phyloP scores from a whole-genome alignment of 2,329 filamentous ascomycete genomes.

The Mycosphaerelloides madeirae region DNA sequence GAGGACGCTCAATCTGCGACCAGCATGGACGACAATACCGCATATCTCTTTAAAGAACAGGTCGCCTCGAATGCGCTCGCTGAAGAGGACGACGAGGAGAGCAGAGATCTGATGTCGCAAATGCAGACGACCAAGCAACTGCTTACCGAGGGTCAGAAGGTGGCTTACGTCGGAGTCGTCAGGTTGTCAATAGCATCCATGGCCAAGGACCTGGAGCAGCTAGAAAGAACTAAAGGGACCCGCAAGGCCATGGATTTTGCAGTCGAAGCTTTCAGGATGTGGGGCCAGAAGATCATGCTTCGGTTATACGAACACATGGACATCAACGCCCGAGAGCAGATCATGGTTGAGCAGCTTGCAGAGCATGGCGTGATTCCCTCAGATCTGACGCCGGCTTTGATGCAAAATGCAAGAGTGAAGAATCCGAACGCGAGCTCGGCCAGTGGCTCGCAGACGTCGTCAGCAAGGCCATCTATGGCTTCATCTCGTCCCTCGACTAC shows the following conservation, averaged over 20 bases:
- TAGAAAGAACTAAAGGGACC: conserved; percentile 59
- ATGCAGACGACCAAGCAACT: conserved; percentile 95
- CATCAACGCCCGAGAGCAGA: conserved; percentile 80
- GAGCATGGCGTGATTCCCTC: conserved; percentile 82
- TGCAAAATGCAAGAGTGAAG: conserved; percentile 86
- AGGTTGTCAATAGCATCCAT: conserved; percentile 76
- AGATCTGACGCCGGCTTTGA: conserved; percentile 79
- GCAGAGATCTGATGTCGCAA: conserved; percentile 74
- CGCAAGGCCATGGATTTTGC: conserved; percentile 69
- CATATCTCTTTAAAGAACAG: conserved; percentile 84
- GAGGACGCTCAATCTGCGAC: conserved; percentile 91
- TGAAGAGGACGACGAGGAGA: conserved; percentile 68
- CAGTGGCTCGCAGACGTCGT: conserved; percentile 21
- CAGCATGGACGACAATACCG: conserved; percentile 94
- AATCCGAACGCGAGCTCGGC: conserved; percentile 56
- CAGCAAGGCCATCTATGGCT: conserved; percentile 29
- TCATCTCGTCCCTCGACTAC: conserved; percentile 21
- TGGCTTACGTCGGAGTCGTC: conserved; percentile 90
- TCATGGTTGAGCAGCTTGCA: conserved; percentile 97
- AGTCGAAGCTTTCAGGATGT: conserved; percentile 82
- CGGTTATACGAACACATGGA: conserved; percentile 95
- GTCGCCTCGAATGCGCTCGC: conserved; percentile 55
- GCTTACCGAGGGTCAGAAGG: conserved; percentile 88
- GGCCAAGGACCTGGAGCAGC: conserved; percentile 60
- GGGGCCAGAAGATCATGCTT: conserved; percentile 98